phyloP scores from a whole-genome alignment of 108 stramenopile genomes.

The Parmales sp. region DNA sequence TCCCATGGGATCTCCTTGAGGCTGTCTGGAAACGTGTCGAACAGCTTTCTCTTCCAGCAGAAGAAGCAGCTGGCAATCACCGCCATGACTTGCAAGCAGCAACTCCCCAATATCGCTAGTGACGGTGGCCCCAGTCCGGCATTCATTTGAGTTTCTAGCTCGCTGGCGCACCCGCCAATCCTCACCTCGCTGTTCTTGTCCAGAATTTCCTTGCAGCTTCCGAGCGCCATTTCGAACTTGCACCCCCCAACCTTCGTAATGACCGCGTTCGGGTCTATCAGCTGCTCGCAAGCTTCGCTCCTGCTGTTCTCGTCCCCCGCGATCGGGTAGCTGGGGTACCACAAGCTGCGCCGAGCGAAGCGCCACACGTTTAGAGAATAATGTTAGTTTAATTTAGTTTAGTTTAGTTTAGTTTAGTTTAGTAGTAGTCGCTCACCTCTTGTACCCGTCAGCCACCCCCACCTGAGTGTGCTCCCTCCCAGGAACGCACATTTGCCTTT shows the following conservation, averaged over 20 bases:
- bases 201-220: conserved; percentile 19
- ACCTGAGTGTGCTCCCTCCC: too few species aligned
- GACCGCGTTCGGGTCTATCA: conserved; percentile 23
- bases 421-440: not conserved
- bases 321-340: conserved; percentile 15
- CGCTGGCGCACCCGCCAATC: not conserved
- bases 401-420: not conserved
- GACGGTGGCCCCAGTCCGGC: not conserved
- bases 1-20: not conserved
- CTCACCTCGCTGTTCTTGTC: not conserved
- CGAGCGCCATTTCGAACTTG: conserved; percentile 29
- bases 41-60: conserved; percentile 6
- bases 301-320: not conserved
- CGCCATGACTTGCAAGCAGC: not conserved
- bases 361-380: conserved; percentile 9
- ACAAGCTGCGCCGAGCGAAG: not conserved
- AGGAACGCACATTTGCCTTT: too few species aligned
- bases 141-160: not conserved
- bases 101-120: not conserved
- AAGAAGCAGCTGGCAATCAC: not conserved
- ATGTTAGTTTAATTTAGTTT: not conserved
- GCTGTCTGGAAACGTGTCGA: not conserved
- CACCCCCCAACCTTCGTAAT: conserved; percentile 22
- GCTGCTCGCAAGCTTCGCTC: conserved; percentile 21
- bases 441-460: too few species aligned